phyloP scores from a whole-genome alignment of 2,329 filamentous ascomycete genomes.

The Penicillium sclerotiorum region DNA sequence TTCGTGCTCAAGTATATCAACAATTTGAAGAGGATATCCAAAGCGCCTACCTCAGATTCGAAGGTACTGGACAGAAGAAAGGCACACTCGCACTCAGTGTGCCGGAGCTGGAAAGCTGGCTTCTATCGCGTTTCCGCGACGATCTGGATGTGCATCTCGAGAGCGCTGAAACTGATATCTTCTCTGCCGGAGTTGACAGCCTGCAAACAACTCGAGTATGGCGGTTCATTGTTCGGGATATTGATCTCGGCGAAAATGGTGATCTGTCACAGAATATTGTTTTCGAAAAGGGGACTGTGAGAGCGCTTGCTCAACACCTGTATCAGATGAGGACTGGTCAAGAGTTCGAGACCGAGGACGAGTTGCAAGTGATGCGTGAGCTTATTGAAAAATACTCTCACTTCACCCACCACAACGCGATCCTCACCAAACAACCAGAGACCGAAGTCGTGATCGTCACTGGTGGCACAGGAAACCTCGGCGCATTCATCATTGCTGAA shows the following conservation, averaged over 20 bases:
- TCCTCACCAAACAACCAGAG: slow-evolving; percentile 27
- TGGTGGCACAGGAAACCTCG: slow-evolving; percentile 67
- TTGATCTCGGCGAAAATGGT: slow-evolving; percentile 49
- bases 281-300: slow-evolving; percentile 59
- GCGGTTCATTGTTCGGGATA: slow-evolving; percentile 52
- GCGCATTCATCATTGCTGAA: slow-evolving; percentile 59
- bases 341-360: slow-evolving; percentile 31
- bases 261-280: slow-evolving; percentile 60
- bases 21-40: slow-evolving; percentile 54
- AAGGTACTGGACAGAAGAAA: slow-evolving; percentile 42
- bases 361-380: slow-evolving; percentile 49
- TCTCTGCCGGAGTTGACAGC: slow-evolving; percentile 60
- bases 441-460: slow-evolving; percentile 53
- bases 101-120: slow-evolving; percentile 40
- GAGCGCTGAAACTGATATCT: slow-evolving; percentile 58
- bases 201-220: slow-evolving; percentile 62
- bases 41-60: slow-evolving; percentile 47
- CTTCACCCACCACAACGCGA: slow-evolving; percentile 34
- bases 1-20: slow-evolving; percentile 55
- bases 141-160: slow-evolving; percentile 22
- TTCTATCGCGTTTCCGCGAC: slow-evolving; percentile 42
- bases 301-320: slow-evolving; percentile 51
- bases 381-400: slow-evolving; percentile 51
- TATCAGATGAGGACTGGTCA: slow-evolving; percentile 45
- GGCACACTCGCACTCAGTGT: slow-evolving; percentile 20